Conservation (phyloP, 202 grass and related monocot species). For the Setaria italica region DNA sequence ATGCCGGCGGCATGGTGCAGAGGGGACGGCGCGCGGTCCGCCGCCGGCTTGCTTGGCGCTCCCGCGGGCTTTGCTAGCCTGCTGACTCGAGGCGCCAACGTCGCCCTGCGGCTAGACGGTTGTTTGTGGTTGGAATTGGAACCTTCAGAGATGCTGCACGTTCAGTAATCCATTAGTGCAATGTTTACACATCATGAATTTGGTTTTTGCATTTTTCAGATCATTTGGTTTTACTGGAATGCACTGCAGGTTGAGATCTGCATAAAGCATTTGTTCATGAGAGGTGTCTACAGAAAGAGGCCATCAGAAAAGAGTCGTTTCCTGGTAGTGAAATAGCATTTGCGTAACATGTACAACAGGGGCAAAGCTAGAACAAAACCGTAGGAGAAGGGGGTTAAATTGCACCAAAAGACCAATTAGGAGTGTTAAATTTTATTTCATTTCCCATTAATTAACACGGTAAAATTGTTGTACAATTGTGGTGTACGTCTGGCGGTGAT, state of each 20-base stretch:
- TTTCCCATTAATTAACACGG: no score
- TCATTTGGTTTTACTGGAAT: background rate
- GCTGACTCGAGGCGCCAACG: slow-evolving; percentile 56
- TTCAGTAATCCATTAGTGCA: background rate
- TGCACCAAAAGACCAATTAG: no score
- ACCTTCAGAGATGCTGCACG: slow-evolving; percentile 46
- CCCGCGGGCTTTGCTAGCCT: slow-evolving; percentile 43
- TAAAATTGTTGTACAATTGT: no score
- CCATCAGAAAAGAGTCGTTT: no score
- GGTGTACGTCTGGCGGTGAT: background rate
- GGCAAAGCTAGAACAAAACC: no score
- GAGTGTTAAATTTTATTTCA: no score
- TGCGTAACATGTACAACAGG: no score
- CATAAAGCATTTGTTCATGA: background rate
- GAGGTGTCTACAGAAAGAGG: no score
- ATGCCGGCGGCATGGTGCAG: slow-evolving; percentile 32
- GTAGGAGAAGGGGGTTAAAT: no score
- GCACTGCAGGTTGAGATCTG: background rate
- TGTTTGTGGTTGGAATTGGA: slow-evolving; percentile 47
- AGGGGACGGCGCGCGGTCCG: slow-evolving; percentile 45
- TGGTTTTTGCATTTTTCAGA: background rate
- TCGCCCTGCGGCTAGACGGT: slow-evolving; percentile 40
- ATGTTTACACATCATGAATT: background rate
- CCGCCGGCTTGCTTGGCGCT: slow-evolving; percentile 38
- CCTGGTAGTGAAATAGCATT: no score